These are phyloP conservation scores for Cladosporium halotolerans DNA, from an alignment of 2,329 filamentous ascomycete species.

Conservation along the genomic window DNA sequence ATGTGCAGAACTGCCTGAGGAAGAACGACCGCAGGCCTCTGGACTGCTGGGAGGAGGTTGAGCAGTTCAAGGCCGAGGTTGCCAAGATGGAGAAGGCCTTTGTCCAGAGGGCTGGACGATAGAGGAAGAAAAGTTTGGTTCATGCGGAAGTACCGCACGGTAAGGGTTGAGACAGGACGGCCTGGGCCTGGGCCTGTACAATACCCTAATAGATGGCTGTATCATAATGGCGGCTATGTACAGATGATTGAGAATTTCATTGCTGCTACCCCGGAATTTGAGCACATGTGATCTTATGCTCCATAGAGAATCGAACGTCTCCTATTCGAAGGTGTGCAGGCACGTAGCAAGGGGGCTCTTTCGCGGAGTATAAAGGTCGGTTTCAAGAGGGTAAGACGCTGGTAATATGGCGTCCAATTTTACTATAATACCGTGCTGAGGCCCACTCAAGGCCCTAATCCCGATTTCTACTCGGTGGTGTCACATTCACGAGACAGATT, in stretches of 20 bases:
- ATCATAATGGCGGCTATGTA: conserved; percentile 9
- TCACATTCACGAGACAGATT: too few species aligned
- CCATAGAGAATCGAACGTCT: too few species aligned
- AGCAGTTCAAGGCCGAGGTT: conserved; percentile 84
- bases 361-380: too few species aligned
- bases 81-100: conserved; percentile 77
- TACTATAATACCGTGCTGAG: too few species aligned
- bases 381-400: too few species aligned
- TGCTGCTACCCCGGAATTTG: too few species aligned
- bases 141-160: neutral
- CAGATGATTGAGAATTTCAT: neutral
- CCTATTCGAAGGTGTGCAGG: too few species aligned
- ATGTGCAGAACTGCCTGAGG: conserved; percentile 73
- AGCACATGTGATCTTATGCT: too few species aligned
- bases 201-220: conserved; percentile 11
- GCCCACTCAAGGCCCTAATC: too few species aligned
- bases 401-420: too few species aligned
- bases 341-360: too few species aligned
- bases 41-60: conserved; percentile 92
- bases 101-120: conserved; percentile 70
- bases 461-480: too few species aligned
- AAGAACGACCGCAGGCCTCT: conserved; percentile 80
- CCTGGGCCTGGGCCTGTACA: neutral
- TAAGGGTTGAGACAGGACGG: conserved; percentile 3
- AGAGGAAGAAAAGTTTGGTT: neutral